Conservation (phyloP, 495 filamentous ascomycete genomes). For the Parmelia sp. region DNA sequence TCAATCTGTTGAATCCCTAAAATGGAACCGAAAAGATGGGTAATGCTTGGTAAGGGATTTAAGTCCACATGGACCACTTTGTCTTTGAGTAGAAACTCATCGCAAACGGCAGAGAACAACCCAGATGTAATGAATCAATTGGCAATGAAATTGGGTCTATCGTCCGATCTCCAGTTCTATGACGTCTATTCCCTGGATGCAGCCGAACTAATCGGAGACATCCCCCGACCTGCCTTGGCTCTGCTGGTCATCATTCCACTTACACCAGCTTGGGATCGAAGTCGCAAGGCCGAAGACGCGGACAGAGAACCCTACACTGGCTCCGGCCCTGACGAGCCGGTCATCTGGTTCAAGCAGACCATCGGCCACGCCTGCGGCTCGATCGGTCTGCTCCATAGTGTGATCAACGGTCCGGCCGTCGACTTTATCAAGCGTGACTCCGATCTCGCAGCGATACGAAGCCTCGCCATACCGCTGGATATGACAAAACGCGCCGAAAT, state of each 20-base stretch:
- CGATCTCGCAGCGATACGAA: conserved; percentile 43
- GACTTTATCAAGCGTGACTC: conserved; percentile 35
- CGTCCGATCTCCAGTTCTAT: conserved; percentile 59
- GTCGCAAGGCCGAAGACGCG: conserved; percentile 59
- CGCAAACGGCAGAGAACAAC: conserved; percentile 50
- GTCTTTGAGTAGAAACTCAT: conserved; percentile 31
- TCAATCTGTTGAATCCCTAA: background rate
- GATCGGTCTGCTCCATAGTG: conserved; percentile 72
- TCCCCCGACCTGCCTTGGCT: conserved; percentile 76
- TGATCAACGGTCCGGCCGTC: conserved; percentile 47
- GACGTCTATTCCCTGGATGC: conserved; percentile 82
- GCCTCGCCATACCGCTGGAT: conserved; percentile 37
- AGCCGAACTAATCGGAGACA: conserved; percentile 67
- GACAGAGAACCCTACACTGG: conserved; percentile 45
- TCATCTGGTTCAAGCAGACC: conserved; percentile 87
- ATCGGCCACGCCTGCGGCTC: conserved; percentile 84
- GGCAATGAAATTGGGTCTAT: conserved; percentile 68
- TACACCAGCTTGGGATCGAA: conserved; percentile 60
- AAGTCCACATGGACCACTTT: conserved; percentile 23
- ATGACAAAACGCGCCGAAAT: conserved; percentile 58
- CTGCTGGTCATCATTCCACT: conserved; percentile 83
- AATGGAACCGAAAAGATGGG: background rate
- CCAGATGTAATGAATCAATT: conserved; percentile 74
- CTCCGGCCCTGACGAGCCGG: conserved; percentile 49
- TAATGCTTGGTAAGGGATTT: background rate